Evolutionary conservation across 345 rosid genomes (phyloP).

Genomic region (Rhodamnia rubescens): DNA sequence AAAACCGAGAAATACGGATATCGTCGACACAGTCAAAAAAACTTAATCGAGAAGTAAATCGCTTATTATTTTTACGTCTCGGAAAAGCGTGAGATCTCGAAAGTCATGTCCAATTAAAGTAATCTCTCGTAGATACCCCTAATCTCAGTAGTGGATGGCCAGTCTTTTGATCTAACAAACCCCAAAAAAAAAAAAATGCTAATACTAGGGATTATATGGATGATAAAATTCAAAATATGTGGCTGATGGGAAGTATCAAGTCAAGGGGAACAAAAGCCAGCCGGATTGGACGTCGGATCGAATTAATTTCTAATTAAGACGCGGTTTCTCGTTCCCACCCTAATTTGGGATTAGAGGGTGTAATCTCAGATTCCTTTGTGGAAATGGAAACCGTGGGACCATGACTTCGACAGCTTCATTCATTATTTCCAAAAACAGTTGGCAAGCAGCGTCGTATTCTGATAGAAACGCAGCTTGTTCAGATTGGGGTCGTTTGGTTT

Average conservation of each 20-base stretch:
- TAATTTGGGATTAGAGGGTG: neutral
- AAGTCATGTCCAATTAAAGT: no score
- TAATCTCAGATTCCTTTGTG: neutral
- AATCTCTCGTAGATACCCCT: no score
- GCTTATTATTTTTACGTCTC: no score
- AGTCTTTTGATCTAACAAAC: no score
- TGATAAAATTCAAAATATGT: neutral
- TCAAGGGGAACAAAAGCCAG: neutral
- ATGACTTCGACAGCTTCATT: neutral
- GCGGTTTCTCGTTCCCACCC: neutral
- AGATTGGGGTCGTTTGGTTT: neutral
- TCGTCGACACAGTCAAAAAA: no score
- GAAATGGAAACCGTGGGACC: neutral
- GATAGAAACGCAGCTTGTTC: neutral
- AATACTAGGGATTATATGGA: neutral
- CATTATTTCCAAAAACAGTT: neutral
- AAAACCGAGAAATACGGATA: no score
- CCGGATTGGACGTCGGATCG: neutral
- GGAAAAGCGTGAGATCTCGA: no score
- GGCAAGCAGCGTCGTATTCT: no score
- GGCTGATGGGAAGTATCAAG: neutral
- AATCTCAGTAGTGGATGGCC: no score
- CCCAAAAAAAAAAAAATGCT: no score
- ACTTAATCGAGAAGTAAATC: no score
- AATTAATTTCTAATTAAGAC: neutral